Conservation (phyloP, 2,329 filamentous ascomycete genomes). For the Endoconidiophora laricicola region DNA sequence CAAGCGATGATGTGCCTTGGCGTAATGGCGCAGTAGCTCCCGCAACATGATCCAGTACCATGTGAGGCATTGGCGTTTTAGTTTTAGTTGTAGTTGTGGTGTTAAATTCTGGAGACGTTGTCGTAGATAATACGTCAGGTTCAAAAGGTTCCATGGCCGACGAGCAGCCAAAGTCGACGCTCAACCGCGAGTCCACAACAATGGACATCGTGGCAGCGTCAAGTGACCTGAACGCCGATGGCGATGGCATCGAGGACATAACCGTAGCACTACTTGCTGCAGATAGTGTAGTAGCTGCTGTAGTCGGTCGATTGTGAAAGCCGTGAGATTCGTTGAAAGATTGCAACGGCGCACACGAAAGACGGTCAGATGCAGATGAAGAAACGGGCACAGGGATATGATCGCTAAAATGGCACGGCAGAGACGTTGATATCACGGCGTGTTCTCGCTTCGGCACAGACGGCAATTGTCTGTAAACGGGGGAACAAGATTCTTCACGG, state of each 20-base stretch:
- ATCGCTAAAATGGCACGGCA: neutral
- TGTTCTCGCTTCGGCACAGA: constrained; percentile 1
- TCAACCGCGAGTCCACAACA: constrained; percentile 9
- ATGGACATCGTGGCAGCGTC: constrained; percentile 4
- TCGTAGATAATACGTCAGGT: neutral
- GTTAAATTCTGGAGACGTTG: neutral
- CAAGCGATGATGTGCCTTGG: constrained; percentile 2
- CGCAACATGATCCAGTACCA: neutral
- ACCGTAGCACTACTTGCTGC: neutral
- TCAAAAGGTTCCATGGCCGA: too few species aligned
- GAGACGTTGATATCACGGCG: constrained; percentile 6
- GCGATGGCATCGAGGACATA: neutral
- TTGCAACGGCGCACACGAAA: neutral
- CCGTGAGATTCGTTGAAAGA: neutral
- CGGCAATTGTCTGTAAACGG: neutral
- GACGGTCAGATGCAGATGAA: neutral
- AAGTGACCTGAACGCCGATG: constrained; percentile 3
- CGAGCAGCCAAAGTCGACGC: constrained; percentile 6
- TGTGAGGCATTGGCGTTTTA: neutral
- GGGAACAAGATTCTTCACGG: neutral
- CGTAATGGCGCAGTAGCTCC: neutral
- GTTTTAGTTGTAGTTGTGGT: neutral
- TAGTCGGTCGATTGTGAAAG: neutral
- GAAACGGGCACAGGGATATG: constrained; percentile 2
- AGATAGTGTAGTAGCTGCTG: neutral